phyloP scores from a whole-genome alignment of 371 early-diverging fungal genomes.

The Actinomortierella ambigua region DNA sequence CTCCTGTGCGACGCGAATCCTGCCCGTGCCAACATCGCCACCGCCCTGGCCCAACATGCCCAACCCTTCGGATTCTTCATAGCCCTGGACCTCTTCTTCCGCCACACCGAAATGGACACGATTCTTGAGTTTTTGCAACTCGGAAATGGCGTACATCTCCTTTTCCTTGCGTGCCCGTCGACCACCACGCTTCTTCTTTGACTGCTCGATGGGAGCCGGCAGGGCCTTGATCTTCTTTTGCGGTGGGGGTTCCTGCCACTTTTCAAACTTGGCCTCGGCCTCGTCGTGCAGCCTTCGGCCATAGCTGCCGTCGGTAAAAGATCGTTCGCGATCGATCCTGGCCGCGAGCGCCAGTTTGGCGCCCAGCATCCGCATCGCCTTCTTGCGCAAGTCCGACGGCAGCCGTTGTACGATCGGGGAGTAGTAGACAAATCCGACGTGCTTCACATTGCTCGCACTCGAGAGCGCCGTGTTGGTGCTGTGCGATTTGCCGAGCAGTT shows the following conservation, averaged over 20 bases:
- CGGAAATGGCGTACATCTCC: slow-evolving; percentile 86
- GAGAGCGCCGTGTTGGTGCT: slow-evolving; percentile 83
- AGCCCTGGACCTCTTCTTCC: slow-evolving; percentile 86
- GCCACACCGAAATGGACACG: slow-evolving; percentile 91
- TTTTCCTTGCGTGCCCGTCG: slow-evolving; percentile 82
- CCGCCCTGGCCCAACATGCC: slow-evolving; percentile 75
- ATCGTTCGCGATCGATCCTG: slow-evolving; percentile 84
- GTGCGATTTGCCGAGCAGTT: slow-evolving; percentile 63
- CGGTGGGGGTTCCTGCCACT: slow-evolving; percentile 88
- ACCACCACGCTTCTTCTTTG: slow-evolving; percentile 91
- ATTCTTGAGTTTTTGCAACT: slow-evolving; percentile 89
- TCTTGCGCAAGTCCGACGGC: slow-evolving; percentile 79
- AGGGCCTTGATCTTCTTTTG: slow-evolving; percentile 84
- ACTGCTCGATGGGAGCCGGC: slow-evolving; percentile 91
- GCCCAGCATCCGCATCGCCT: slow-evolving; percentile 78
- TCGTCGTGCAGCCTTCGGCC: slow-evolving; percentile 80
- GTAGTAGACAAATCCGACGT: slow-evolving; percentile 83
- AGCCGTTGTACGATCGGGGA: slow-evolving; percentile 71
- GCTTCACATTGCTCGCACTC: slow-evolving; percentile 67
- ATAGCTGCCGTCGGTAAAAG: slow-evolving; percentile 66
- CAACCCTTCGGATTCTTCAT: slow-evolving; percentile 86
- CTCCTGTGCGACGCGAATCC: slow-evolving; percentile 31
- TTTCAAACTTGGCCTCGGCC: slow-evolving; percentile 86
- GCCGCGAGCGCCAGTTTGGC: slow-evolving; percentile 87
- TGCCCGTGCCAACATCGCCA: slow-evolving; percentile 22